phyloP scores from a whole-genome alignment of 768 basidiomycete genomes.

The Kwoniella pini region DNA sequence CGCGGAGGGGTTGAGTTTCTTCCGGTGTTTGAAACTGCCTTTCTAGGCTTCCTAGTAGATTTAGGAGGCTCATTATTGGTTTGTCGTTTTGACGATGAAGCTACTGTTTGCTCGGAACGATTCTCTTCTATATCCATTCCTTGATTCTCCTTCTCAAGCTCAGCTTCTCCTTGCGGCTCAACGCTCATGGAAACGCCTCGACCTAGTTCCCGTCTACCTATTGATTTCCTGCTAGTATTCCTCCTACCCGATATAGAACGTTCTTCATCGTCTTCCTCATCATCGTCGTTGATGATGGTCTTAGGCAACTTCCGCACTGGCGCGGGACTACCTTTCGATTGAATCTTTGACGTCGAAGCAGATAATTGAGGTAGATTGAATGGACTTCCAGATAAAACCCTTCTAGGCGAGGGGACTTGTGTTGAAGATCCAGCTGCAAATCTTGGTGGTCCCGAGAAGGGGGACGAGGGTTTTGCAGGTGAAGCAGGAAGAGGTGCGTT shows the following conservation, averaged over 20 bases:
- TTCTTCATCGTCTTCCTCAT: slow-evolving; percentile 21
- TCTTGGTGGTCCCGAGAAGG: slow-evolving; percentile 46
- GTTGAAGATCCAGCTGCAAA: slow-evolving; percentile 27
- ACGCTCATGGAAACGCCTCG: slow-evolving; percentile 10
- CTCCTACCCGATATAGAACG: background rate
- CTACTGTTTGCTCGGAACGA: background rate
- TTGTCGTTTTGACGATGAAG: background rate
- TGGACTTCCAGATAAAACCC: slow-evolving; percentile 39
- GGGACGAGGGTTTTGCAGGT: slow-evolving; percentile 15
- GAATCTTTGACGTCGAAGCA: background rate
- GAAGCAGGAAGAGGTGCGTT: slow-evolving; percentile 2
- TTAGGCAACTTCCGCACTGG: slow-evolving; percentile 19
- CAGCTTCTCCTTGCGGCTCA: background rate
- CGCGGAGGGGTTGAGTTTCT: slow-evolving; percentile 4
- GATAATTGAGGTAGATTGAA: slow-evolving; percentile 28
- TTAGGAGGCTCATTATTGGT: slow-evolving; percentile 5
- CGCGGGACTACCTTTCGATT: background rate
- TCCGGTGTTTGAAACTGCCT: slow-evolving; percentile 2
- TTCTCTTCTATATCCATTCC: slow-evolving; percentile 2
- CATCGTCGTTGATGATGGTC: slow-evolving; percentile 43
- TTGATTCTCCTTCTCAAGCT: background rate
- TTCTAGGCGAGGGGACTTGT: slow-evolving; percentile 9
- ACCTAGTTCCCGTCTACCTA: background rate
- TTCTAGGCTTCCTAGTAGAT: slow-evolving; percentile 8
- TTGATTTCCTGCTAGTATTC: background rate